Evolutionary conservation across 345 rosid genomes (phyloP).

Genomic region (Cardiospermum halicacabum): DNA sequence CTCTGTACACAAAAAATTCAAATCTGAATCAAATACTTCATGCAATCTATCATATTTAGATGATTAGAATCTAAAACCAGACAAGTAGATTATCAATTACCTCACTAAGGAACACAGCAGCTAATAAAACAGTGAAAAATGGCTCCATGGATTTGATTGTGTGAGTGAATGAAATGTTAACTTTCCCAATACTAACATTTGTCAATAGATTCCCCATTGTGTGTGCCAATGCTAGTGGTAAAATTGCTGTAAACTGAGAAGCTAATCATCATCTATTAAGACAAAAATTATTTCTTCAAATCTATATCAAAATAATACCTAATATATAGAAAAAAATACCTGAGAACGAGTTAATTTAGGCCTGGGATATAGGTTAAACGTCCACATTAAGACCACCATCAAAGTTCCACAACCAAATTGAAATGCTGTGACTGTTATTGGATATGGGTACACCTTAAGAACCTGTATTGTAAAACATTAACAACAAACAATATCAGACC

Average conservation of each 20-base stretch:
- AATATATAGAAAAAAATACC: too few relatives aligned
- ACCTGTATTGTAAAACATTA: conserved; percentile 41
- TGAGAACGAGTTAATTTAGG: conserved; percentile 64
- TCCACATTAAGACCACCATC: conserved; percentile 61
- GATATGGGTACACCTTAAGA: conserved; percentile 69
- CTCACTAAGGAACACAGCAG: conserved; percentile 61
- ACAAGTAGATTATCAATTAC: too few relatives aligned
- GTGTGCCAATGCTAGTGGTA: conserved; percentile 74
- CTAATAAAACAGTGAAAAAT: conserved; percentile 75
- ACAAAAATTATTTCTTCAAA: too few relatives aligned
- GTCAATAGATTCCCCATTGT: conserved; percentile 81
- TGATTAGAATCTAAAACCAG: too few relatives aligned
- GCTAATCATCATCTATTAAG: too few relatives aligned
- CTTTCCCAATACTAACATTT: conserved; percentile 68
- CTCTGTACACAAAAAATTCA: conserved; percentile 32
- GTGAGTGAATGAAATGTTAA: conserved; percentile 87
- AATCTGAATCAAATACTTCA: conserved; percentile 1
- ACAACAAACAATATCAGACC: background rate
- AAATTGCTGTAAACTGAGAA: conserved; percentile 56
- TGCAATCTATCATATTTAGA: background rate
- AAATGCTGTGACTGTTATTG: conserved; percentile 79
- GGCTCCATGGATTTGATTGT: conserved; percentile 96
- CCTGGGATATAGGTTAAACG: conserved; percentile 46
- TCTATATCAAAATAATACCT: background rate
- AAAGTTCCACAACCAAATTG: conserved; percentile 72